Evolutionary conservation across 257 asterid genomes (phyloP), one percentile per base, ranked within the genome.

Genomic region (Solanum sejunctum): DNA sequence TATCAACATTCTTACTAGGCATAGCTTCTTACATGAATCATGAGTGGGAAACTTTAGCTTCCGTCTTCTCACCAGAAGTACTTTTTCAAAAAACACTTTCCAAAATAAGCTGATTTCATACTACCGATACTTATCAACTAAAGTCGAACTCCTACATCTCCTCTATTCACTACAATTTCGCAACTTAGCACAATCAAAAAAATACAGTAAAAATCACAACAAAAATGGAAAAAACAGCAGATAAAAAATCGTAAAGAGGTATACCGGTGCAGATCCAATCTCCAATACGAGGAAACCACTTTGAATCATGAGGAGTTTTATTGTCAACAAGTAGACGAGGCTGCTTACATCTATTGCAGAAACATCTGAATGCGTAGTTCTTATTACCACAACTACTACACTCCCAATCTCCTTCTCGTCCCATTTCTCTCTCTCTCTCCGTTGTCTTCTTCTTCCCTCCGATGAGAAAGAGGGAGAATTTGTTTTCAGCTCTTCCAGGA

Each of bases 241-340:
- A 58, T 20, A 58, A 12, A 20, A 58, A 4, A 9, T 9, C 13
- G n/a, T 23, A 58, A 58, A 58, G 64, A 20, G n/a, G 20, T 26
- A 20, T 91, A 95, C 98, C 97, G 28, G 95, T 86, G 90, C 98
- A 95, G 91, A 95, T 94, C 98, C 98, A 95, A 89, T 95, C 98
- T 82, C 98, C 98, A 79, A 95, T 91, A 52, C 98, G 96, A 41
- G 98, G 98, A 84, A 93, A 94, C 98, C 98, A 94, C 87, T 94
- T 95, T 84, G 98, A 94, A 90, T 94, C 94, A 80, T 93, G 89
- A 15, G 98, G 98, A 80, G 98, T 94, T 83, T 88, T 91, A 88
- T 84, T 85, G 88, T 94, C 98, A 21, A 94, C 98, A 79, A 95
- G 93, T 56, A 94, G 92, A 39, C 98, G 98, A 26, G 98, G 98